phyloP scores from a whole-genome alignment of 2,329 filamentous ascomycete species.

The Fusarium caatingaense region DNA sequence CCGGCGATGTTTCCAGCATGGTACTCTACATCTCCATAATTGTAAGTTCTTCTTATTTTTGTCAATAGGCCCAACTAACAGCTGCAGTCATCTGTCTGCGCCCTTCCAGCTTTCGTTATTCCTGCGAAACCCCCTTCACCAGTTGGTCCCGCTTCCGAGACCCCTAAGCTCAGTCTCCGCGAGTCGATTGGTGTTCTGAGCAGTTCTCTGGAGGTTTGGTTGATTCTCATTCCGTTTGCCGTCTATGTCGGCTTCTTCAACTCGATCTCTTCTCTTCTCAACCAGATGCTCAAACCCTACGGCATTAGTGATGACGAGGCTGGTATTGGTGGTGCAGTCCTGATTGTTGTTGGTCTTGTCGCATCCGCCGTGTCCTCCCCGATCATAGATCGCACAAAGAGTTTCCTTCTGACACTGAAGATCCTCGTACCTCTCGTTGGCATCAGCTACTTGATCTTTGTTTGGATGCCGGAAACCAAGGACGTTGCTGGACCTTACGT shows the following conservation, averaged over 20 bases:
- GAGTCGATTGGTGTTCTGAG: constrained; percentile 64
- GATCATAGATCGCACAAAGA: constrained; percentile 85
- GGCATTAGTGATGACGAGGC: constrained; percentile 85
- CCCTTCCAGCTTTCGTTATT: constrained; percentile 84
- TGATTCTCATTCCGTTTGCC: constrained; percentile 83
- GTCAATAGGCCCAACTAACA: constrained; percentile 22
- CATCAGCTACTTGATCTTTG: constrained; percentile 77
- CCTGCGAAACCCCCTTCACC: constrained; percentile 82
- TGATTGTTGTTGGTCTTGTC: constrained; percentile 90
- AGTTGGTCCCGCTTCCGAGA: constrained; percentile 73
- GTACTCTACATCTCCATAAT: constrained; percentile 88
- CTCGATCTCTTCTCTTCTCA: constrained; percentile 85
- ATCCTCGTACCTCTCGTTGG: constrained; percentile 79
- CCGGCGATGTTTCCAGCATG: constrained; percentile 78
- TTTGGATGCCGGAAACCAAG: constrained; percentile 77
- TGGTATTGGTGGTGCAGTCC: constrained; percentile 87
- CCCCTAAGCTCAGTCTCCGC: constrained; percentile 64
- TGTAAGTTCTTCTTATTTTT: constrained; percentile 58
- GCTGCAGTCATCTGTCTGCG: constrained; percentile 58
- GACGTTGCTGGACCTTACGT: constrained; percentile 77
- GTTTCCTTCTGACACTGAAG: constrained; percentile 79
- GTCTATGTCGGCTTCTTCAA: constrained; percentile 96
- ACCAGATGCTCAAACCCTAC: constrained; percentile 90
- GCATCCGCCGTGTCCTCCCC: constrained; percentile 80
- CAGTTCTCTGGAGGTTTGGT: constrained; percentile 77